Evolutionary conservation across 2,329 filamentous ascomycete genomes (phyloP).

Genomic region (Aspergillus pseudotamarii): DNA sequence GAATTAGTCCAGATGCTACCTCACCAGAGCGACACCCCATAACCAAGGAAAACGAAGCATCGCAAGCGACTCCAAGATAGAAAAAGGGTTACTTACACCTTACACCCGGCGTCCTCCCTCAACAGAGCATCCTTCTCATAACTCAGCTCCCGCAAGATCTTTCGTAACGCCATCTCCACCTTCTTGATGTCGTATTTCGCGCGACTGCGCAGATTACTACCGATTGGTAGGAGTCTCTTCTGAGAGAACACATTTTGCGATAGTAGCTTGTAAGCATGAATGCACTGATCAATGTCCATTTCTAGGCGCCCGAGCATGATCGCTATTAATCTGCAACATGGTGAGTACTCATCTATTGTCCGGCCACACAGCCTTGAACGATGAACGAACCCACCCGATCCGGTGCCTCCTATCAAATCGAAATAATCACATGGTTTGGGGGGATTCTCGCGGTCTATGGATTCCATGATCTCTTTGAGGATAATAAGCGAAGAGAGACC

Average conservation of each 20-base stretch:
- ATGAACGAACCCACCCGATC: slow-evolving; percentile 39
- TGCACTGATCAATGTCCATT: slow-evolving; percentile 49
- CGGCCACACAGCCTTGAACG: no score
- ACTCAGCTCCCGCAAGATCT: slow-evolving; percentile 25
- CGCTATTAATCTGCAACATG: slow-evolving; percentile 44
- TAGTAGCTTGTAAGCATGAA: slow-evolving; percentile 44
- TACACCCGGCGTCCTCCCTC: slow-evolving; percentile 29
- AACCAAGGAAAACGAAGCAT: neutral
- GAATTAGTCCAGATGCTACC: neutral
- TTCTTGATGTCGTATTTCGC: slow-evolving; percentile 35
- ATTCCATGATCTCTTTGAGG: slow-evolving; percentile 38
- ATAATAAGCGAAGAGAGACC: slow-evolving; percentile 44
- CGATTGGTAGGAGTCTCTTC: slow-evolving; percentile 25
- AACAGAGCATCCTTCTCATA: slow-evolving; percentile 29
- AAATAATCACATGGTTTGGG: slow-evolving; percentile 43
- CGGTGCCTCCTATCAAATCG: slow-evolving; percentile 46
- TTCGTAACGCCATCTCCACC: slow-evolving; percentile 34
- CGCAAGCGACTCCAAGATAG: neutral
- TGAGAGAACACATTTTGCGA: slow-evolving; percentile 40
- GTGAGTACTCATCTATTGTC: neutral
- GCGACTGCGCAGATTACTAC: slow-evolving; percentile 14
- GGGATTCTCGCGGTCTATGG: slow-evolving; percentile 28
- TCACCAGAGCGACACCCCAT: neutral
- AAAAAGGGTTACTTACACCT: slow-evolving; percentile 22
- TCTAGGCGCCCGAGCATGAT: slow-evolving; percentile 52